Evolutionary conservation across 2,329 filamentous ascomycete species (phyloP).

Genomic region (Aspergillus eucalypticola): DNA sequence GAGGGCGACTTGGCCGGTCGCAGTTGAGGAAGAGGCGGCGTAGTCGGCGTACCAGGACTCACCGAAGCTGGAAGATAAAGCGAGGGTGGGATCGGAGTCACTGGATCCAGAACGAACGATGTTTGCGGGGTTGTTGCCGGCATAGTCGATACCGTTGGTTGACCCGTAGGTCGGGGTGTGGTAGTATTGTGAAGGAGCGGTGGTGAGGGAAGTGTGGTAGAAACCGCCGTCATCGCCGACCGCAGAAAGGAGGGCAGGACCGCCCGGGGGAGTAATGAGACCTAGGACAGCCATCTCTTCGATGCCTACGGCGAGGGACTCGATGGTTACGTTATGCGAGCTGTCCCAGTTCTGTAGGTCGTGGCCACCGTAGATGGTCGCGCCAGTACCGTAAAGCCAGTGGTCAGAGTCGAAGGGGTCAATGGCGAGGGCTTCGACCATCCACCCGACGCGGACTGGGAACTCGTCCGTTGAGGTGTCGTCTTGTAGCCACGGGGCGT

Average conservation of each 20-base stretch:
- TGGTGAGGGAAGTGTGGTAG: constrained; percentile 40
- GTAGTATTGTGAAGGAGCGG: constrained; percentile 49
- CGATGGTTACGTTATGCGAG: constrained; percentile 50
- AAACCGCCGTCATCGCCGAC: constrained; percentile 57
- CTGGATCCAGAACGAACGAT: constrained; percentile 55
- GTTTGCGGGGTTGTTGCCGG: constrained; percentile 46
- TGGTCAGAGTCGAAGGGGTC: constrained; percentile 61
- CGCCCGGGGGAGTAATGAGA: constrained; percentile 52
- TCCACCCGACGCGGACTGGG: constrained; percentile 53
- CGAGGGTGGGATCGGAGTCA: constrained; percentile 42
- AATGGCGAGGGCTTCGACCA: constrained; percentile 61
- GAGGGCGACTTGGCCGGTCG: constrained; percentile 52
- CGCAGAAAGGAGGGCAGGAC: constrained; percentile 54
- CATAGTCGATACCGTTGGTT: constrained; percentile 46
- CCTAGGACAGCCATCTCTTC: constrained; percentile 56
- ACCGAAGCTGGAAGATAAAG: constrained; percentile 55
- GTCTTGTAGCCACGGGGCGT: constrained; percentile 57
- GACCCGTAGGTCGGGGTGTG: constrained; percentile 51
- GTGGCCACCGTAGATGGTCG: constrained; percentile 56
- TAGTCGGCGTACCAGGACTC: constrained; percentile 51
- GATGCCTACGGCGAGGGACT: constrained; percentile 56
- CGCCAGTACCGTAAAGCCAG: constrained; percentile 62
- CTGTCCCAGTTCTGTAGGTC: constrained; percentile 60
- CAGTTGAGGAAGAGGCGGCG: constrained; percentile 48
- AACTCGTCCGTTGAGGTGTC: constrained; percentile 42